Evolutionary conservation across 768 basidiomycete species (phyloP).

Genomic region (Botryobasidium botryosum): DNA sequence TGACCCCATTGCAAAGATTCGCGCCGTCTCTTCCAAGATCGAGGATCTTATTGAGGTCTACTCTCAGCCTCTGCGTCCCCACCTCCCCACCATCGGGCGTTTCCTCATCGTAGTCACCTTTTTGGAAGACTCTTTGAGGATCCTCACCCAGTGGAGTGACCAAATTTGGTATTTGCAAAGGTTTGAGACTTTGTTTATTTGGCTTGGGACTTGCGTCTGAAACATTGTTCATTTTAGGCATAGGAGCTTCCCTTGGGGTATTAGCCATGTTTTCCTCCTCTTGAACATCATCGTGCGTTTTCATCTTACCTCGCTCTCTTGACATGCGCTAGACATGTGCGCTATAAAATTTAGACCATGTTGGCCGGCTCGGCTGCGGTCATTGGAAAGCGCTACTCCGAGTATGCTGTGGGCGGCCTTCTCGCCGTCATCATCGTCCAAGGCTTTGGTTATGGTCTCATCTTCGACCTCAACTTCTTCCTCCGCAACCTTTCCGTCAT

Average conservation of each 20-base stretch:
- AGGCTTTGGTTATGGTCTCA: slow-evolving; percentile 96
- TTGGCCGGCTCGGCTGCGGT: slow-evolving; percentile 65
- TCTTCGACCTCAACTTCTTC: slow-evolving; percentile 99
- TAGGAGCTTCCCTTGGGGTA: slow-evolving; percentile 86
- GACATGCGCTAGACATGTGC: not conserved
- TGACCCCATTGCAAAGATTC: slow-evolving; percentile 64
- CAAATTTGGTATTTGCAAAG: slow-evolving; percentile 97
- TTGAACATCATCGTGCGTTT: slow-evolving; percentile 75
- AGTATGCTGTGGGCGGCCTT: slow-evolving; percentile 80
- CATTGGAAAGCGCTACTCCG: slow-evolving; percentile 73
- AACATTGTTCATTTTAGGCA: slow-evolving; percentile 36
- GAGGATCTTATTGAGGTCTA: slow-evolving; percentile 90
- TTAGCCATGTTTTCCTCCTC: slow-evolving; percentile 85
- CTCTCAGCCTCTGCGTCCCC: slow-evolving; percentile 83
- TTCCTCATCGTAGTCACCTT: slow-evolving; percentile 98
- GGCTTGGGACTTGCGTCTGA: not conserved
- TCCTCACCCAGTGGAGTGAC: slow-evolving; percentile 88
- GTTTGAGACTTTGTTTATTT: slow-evolving; percentile 31
- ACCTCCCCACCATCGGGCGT: slow-evolving; percentile 85
- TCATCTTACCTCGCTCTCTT: not conserved
- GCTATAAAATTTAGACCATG: slow-evolving; percentile 50
- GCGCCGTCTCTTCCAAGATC: slow-evolving; percentile 49
- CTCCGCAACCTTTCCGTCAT: slow-evolving; percentile 96
- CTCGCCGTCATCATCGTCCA: slow-evolving; percentile 84
- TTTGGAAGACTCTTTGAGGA: slow-evolving; percentile 88